These are phyloP conservation scores for Pseudopediastrum boryanum DNA, from an alignment of 139 green algal species.

Conservation along the genomic window DNA sequence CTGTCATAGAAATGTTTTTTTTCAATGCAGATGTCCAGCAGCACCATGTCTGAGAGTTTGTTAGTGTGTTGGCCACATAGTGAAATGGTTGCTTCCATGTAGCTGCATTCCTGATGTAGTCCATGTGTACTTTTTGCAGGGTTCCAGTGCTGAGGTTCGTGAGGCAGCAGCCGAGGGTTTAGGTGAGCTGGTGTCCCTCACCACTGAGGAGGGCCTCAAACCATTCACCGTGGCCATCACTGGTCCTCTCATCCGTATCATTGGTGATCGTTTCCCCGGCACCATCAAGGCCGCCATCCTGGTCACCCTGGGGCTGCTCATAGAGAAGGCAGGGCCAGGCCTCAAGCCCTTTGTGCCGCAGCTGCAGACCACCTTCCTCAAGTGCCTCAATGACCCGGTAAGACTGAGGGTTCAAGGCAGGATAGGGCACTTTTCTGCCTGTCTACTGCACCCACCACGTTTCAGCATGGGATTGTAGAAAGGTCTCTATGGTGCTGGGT, in stretches of 20 bases:
- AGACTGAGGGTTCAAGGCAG: too few relatives aligned
- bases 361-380: conserved; percentile 98
- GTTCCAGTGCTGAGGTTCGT: conserved; percentile 75
- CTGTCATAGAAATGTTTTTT: too few relatives aligned
- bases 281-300: conserved; percentile 92
- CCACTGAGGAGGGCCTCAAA: conserved; percentile 76
- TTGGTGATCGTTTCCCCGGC: conserved; percentile 81
- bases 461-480: too few relatives aligned
- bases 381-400: conserved; percentile 89
- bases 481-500: too few relatives aligned
- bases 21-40: too few relatives aligned
- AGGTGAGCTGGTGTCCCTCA: conserved; percentile 87
- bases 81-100: too few relatives aligned
- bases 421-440: too few relatives aligned
- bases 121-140: conserved; percentile 33
- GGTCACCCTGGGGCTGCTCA: conserved; percentile 83
- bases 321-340: conserved; percentile 81
- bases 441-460: too few relatives aligned
- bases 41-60: too few relatives aligned
- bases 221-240: conserved; percentile 94
- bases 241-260: conserved; percentile 96
- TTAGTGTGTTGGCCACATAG: too few relatives aligned
- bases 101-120: too few relatives aligned
- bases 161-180: conserved; percentile 92
- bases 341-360: conserved; percentile 97